Conservation (phyloP, 257 asterid species). For the Salvia hispanica region DNA sequence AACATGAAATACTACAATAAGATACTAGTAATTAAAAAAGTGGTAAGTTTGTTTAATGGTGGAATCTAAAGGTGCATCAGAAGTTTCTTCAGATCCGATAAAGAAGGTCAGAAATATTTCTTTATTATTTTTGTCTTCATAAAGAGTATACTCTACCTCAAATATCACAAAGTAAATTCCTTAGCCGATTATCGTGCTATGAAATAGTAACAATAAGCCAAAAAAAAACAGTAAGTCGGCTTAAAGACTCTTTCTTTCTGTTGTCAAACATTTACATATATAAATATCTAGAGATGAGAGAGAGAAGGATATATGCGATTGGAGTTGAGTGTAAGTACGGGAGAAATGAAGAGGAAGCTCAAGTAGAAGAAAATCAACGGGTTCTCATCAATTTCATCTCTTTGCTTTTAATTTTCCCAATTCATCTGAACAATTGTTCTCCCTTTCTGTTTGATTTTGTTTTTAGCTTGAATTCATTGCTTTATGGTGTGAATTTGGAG, state of each 20-base stretch:
- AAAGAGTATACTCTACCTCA: no score
- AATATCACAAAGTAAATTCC: neutral
- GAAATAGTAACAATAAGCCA: constrained; percentile 7
- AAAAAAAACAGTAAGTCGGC: constrained; percentile 14
- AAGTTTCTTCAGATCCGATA: constrained; percentile 84
- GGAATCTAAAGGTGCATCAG: constrained; percentile 53
- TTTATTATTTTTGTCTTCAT: neutral
- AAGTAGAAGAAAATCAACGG: constrained; percentile 30
- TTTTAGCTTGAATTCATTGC: constrained; percentile 23
- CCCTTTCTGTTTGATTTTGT: neutral
- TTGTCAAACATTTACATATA: constrained; percentile 33
- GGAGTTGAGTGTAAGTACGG: constrained; percentile 38
- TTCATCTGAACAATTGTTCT: constrained; percentile 19
- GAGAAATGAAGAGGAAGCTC: constrained; percentile 30
- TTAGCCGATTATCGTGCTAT: neutral
- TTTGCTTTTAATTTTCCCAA: constrained; percentile 17
- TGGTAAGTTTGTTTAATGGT: constrained; percentile 46
- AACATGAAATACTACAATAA: no score
- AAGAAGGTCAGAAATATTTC: constrained; percentile 50
- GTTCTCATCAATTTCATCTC: constrained; percentile 27
- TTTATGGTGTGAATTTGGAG: constrained; percentile 18
- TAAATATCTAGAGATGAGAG: constrained; percentile 21
- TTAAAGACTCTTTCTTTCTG: constrained; percentile 39
- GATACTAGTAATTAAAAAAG: no score
- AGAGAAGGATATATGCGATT: constrained; percentile 37